phyloP scores from a whole-genome alignment of 768 basidiomycete species.

The Auriscalpium orientale region DNA sequence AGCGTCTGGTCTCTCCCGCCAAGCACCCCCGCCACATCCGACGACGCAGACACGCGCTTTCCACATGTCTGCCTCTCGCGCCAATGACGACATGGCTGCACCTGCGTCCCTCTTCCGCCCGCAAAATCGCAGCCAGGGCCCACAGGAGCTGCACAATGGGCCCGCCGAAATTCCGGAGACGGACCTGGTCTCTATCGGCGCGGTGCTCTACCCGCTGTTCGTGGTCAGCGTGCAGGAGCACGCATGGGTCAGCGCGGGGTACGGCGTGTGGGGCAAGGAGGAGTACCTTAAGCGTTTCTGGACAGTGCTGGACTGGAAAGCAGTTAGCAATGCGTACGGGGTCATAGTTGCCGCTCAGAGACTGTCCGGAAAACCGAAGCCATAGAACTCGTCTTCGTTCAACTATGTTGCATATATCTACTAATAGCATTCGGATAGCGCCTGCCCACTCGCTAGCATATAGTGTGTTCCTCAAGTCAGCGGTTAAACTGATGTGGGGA shows the following conservation, averaged over 20 bases:
- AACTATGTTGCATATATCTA: no score
- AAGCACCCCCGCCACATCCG: neutral
- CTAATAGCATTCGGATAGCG: no score
- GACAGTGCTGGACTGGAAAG: slow-evolving; percentile 73
- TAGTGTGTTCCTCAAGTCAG: no score
- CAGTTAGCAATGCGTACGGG: slow-evolving; percentile 31
- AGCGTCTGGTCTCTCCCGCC: slow-evolving; percentile 1
- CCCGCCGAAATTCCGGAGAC: neutral
- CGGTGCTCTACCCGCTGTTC: slow-evolving; percentile 63
- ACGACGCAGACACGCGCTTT: slow-evolving; percentile 7
- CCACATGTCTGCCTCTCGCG: neutral
- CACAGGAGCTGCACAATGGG: neutral
- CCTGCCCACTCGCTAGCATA: no score
- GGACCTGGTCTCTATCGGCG: slow-evolving; percentile 31
- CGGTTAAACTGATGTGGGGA: no score
- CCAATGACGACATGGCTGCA: neutral
- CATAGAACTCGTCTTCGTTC: no score
- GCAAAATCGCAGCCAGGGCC: slow-evolving; percentile 20
- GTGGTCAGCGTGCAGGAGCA: slow-evolving; percentile 79
- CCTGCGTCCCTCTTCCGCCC: slow-evolving; percentile 6
- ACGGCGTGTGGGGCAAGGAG: slow-evolving; percentile 89
- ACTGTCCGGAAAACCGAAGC: no score
- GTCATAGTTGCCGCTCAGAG: no score
- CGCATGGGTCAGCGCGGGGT: slow-evolving; percentile 78
- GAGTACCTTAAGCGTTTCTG: slow-evolving; percentile 80